Evolutionary conservation across 2,329 filamentous ascomycete genomes (phyloP), one percentile per base, ranked within the genome.

Genomic region (Colletotrichum caudatum): DNA sequence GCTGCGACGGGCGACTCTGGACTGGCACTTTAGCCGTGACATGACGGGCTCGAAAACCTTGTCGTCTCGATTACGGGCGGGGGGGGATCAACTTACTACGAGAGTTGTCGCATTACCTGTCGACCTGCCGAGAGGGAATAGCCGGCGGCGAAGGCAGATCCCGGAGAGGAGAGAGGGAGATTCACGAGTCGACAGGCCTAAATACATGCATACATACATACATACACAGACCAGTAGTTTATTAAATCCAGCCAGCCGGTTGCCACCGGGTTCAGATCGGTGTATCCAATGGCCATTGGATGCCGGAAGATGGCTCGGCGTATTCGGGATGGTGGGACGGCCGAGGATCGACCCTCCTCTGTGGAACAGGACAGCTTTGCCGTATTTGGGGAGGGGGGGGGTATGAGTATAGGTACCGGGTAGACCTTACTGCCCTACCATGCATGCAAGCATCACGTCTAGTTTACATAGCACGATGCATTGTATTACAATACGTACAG

Each of bases 1-100:
- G 18, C 16, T 16, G 26, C 3, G 44, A 41, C 39, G 39, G 39
- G 39, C 5, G n/a, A 59, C 58, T 33, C 57, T 54, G 64, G 50
- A 29, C 53, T 63, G 67, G 53, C n/a, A 61, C 58, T 59, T 58
- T 62, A 44, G 37, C 16, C 61, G 20, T 46, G 61, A 41, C 33
- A 44, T 44, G 61, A 56, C 20, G 26, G 59, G 37, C 58, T 60
- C 53, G 37, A 64, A 59, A 71, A 41, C 69, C 12, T 46, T 53
- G 33, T 58, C 29, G 35, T 33, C 33, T 56, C 20, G 59, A 20
- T 16, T 54, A 53, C 64, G 29, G 53, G 53, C 16, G 18, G 18
- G 29, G 44, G 59, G 33, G 39, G 16, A 20, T 37, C 23, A 44
- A 35, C 23, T 29, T 29, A 23, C 44, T 41, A 41, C 7, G 9